These are phyloP conservation scores for Teratosphaeria gauchensis DNA, from an alignment of 2,329 filamentous ascomycete genomes.

Conservation along the genomic window DNA sequence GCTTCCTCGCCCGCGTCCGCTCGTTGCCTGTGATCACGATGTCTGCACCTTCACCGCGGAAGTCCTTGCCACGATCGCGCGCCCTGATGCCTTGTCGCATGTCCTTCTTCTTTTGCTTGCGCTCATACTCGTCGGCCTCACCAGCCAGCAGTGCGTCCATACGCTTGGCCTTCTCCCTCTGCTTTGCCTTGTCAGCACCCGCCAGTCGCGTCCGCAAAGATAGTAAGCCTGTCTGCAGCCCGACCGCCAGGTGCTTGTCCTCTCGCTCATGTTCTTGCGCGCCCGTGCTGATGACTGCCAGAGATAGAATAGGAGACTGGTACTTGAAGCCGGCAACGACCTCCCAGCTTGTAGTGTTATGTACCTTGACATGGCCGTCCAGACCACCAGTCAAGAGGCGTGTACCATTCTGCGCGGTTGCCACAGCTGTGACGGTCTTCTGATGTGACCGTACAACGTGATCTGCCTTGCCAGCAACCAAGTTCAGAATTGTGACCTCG, in stretches of 20 bases:
- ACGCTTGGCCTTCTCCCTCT: conserved; percentile 68
- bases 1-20: conserved; percentile 51
- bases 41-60: conserved; percentile 74
- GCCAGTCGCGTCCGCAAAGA: conserved; percentile 83
- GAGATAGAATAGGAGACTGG: conserved; percentile 76
- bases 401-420: conserved; percentile 68
- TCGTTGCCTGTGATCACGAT: conserved; percentile 77
- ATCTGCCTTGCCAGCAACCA: conserved; percentile 81
- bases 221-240: conserved; percentile 88
- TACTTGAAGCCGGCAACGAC: conserved; percentile 94
- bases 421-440: conserved; percentile 88
- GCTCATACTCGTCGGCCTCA: conserved; percentile 68
- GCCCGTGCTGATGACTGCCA: conserved; percentile 62
- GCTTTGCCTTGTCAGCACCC: conserved; percentile 66
- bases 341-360: conserved; percentile 90
- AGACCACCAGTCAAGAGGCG: conserved; percentile 80
- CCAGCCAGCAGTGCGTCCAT: conserved; percentile 76
- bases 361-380: conserved; percentile 94
- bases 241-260: conserved; percentile 89
- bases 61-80: conserved; percentile 58
- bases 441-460: conserved; percentile 89
- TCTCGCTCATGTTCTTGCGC: conserved; percentile 46
- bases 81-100: conserved; percentile 53
- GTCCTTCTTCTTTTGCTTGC: conserved; percentile 53
- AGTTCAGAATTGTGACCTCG: conserved; percentile 80